Percentiles rank a stretch among this genome's conserved stretches.
Conservation (phyloP, 1,139 yeast genomes). For the Martiniozyma asiatica region DNA sequence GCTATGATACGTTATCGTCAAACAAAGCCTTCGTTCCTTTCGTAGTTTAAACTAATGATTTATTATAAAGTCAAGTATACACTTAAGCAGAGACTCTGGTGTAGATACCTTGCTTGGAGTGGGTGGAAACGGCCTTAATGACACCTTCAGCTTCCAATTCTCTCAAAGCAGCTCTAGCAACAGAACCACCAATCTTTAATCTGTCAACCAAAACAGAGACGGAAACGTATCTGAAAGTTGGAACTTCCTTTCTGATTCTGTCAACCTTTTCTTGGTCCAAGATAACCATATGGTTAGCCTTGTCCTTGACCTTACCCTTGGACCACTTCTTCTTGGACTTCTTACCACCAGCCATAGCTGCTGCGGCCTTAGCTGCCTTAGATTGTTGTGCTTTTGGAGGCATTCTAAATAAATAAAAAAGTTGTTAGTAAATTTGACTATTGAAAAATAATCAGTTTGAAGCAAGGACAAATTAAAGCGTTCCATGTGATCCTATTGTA, state of each 20-base stretch:
- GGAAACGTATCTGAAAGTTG: conserved; percentile 96
- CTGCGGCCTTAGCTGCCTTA: conserved; percentile 99
- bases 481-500: no score
- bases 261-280: conserved; percentile 98
- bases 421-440: conserved; percentile 3
- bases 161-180: conserved; percentile 96
- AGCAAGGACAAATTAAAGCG: no score
- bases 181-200: conserved; percentile 97
- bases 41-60: not conserved
- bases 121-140: conserved; percentile 88
- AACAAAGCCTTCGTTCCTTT: not conserved
- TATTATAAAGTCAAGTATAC: conserved; percentile 15
- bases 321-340: conserved; percentile 99
- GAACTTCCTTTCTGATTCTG: conserved; percentile 98
- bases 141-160: conserved; percentile 94
- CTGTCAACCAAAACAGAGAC: conserved; percentile 98
- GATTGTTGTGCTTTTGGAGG: conserved; percentile 99
- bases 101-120: conserved; percentile 97
- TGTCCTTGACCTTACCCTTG: conserved; percentile 99
- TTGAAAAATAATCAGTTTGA: no score
- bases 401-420: conserved; percentile 33
- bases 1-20: no score
- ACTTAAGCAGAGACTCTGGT: conserved; percentile 58
- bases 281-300: conserved; percentile 97
- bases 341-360: conserved; percentile 99